Evolutionary conservation across 2,329 filamentous ascomycete genomes (phyloP), one percentile per base, ranked within the genome.

Genomic region (Paracorniculantispora psalliotae): DNA sequence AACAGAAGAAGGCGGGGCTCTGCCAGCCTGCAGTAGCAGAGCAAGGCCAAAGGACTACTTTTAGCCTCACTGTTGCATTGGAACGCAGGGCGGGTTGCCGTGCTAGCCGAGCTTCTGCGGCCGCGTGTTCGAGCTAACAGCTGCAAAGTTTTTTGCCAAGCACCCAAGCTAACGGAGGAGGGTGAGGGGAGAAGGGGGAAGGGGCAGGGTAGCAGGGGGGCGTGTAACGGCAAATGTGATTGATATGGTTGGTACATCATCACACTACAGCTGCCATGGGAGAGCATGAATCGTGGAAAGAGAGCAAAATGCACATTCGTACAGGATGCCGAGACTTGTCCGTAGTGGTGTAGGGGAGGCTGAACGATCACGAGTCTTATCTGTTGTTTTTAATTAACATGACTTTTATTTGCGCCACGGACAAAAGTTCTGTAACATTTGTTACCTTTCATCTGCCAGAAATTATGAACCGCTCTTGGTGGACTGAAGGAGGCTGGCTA

Each of bases 321-420:
- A 49, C n/a, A 21, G 21, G 23, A 54, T 17, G 23, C 51, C 51
- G 51, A 54, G 51, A 54, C 26, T 54, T 54, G 37, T 54, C 51
- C 51, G 51, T 19, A 26, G 19, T 48, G n/a, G 6, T 26, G 17
- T 26, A 23, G 19, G 21, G 21, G 8, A 13, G 30, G 10, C 19
- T 26, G 15, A 9, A 25, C n/a, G 48, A 51, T 51, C 48, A 51
- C 48, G 48, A 51, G 48, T 52, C 19, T n/a, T n/a, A 52, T 19
- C 3, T 13, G 28, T 37, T 35, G 19, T 30, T 21, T 19, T 43
- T 4, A 7, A 19, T 43, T 43, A 5, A 5, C n/a, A 7, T 23
- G 12, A 5, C 10, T 43, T n/a, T 23, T 4, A 43, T 43, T 35
- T 43, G 19, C 39, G 39, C 39, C 39, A 43, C 39, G 39, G 39